These are phyloP conservation scores for Oryza punctata DNA, from an alignment of 176 grass and related monocot species.

Conservation along the genomic window DNA sequence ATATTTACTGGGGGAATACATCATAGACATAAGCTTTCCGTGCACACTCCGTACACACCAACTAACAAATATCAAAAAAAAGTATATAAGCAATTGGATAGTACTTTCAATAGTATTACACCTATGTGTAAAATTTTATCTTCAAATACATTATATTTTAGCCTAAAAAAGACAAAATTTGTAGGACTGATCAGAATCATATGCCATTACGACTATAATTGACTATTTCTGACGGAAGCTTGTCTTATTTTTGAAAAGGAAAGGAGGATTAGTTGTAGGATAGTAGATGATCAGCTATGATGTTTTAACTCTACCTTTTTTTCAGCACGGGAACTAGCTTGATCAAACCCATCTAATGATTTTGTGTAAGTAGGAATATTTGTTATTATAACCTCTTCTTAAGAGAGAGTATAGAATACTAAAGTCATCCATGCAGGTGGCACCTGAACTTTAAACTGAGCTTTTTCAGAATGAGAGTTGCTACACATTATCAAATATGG, in stretches of 20 bases:
- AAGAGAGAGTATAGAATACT: neutral
- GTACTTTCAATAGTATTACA: too few species aligned
- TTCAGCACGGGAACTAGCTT: neutral
- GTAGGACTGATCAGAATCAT: too few species aligned
- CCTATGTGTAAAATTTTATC: too few species aligned
- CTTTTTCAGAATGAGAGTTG: neutral
- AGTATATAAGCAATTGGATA: too few species aligned
- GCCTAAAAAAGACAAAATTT: too few species aligned
- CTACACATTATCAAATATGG: too few species aligned
- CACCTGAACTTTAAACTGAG: neutral
- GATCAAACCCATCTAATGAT: neutral
- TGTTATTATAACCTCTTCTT: slow-evolving; percentile 1
- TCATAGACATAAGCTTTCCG: too few species aligned
- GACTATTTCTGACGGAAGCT: neutral
- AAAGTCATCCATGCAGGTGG: neutral
- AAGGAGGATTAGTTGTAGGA: neutral
- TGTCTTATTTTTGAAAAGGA: neutral
- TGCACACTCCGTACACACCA: too few species aligned
- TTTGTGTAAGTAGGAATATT: neutral
- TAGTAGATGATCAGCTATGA: neutral
- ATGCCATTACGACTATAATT: too few species aligned
- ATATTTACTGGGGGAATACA: too few species aligned
- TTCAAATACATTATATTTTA: too few species aligned
- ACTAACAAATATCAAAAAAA: too few species aligned
- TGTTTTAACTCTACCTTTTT: slow-evolving; percentile 18